A percentile compares a stretch with the other conserved stretches of the same genome.
Evolutionary conservation across 2,329 filamentous ascomycete species (phyloP).

Genomic region (Coccinonectria pachysandricola): DNA sequence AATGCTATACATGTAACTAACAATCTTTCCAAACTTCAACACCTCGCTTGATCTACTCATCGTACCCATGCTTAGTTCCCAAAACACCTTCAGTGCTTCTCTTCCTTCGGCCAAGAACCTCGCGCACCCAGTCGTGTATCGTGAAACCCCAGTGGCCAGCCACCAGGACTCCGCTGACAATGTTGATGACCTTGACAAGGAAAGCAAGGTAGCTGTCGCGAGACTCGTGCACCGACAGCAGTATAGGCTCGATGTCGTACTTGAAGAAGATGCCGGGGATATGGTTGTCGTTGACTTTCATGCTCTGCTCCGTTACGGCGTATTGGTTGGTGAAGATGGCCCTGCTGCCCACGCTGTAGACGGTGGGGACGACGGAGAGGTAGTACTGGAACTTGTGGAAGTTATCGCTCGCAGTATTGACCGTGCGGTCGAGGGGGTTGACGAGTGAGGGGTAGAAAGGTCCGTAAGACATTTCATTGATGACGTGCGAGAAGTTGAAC

Average conservation of each 20-base stretch:
- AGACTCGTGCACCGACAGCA: constrained; percentile 75
- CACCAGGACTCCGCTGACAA: constrained; percentile 82
- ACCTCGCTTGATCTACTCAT: constrained; percentile 11
- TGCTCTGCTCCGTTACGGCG: constrained; percentile 83
- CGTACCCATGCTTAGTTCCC: constrained; percentile 33
- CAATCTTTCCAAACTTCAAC: too few relatives aligned
- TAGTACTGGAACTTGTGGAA: constrained; percentile 99
- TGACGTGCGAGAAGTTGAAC: constrained; percentile 97
- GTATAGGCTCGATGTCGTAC: constrained; percentile 95
- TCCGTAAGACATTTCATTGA: constrained; percentile 93
- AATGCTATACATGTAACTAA: too few relatives aligned
- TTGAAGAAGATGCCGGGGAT: constrained; percentile 96
- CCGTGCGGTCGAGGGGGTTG: constrained; percentile 89
- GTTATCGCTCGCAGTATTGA: constrained; percentile 61
- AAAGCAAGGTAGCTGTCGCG: constrained; percentile 66
- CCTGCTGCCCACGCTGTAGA: constrained; percentile 63
- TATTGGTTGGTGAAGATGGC: constrained; percentile 94
- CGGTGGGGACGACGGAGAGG: constrained; percentile 85
- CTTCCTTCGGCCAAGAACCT: constrained; percentile 41
- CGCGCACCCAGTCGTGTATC: constrained; percentile 62
- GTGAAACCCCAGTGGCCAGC: constrained; percentile 91
- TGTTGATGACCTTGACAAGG: constrained; percentile 76
- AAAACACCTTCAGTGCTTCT: constrained; percentile 38
- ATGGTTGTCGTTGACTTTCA: constrained; percentile 53
- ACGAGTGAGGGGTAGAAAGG: constrained; percentile 89